Evolutionary conservation across 352 stramenopile genomes (phyloP).

Genomic region (Globisporangium radiosum): DNA sequence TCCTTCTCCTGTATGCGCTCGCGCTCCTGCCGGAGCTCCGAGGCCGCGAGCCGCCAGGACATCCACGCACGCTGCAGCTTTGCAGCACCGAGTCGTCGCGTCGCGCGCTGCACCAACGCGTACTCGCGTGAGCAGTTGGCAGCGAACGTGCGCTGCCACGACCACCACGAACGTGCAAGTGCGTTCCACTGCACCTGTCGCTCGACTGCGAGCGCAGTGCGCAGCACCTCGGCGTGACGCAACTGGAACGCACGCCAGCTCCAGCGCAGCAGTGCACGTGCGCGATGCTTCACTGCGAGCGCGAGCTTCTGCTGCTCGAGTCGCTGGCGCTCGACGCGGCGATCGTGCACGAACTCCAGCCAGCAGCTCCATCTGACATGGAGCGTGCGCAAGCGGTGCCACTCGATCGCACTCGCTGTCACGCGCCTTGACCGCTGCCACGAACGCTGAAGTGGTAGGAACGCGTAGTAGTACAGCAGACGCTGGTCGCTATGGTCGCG

Average conservation of each 20-base stretch:
- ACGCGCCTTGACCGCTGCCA: conserved; percentile 24
- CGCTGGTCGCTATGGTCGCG: conserved; percentile 27
- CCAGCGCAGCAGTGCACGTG: conserved; percentile 10
- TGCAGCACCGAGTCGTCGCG: conserved; percentile 5
- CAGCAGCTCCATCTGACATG: conserved; percentile 38
- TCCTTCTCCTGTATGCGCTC: conserved; percentile 42
- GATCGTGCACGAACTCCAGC: conserved; percentile 22
- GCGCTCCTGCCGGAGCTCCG: conserved; percentile 20
- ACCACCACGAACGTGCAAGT: conserved; percentile 15
- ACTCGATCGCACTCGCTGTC: conserved; percentile 22
- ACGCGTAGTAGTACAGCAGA: conserved; percentile 43
- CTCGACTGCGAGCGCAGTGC: conserved; percentile 17
- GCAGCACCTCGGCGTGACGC: conserved; percentile 14
- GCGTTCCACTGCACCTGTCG: conserved; percentile 32
- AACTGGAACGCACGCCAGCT: conserved; percentile 14
- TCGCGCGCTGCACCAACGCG: conserved; percentile 6
- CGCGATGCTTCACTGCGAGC: conserved; percentile 18
- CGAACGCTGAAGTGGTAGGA: conserved; percentile 33
- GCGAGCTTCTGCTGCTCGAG: conserved; percentile 20
- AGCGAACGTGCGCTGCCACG: conserved; percentile 20
- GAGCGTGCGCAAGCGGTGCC: conserved; percentile 35
- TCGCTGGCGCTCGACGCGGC: conserved; percentile 15
- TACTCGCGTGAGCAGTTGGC: conserved; percentile 12
- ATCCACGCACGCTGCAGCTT: conserved; percentile 20
- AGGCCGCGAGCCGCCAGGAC: conserved; percentile 23